Evolutionary conservation across 371 early-diverging fungal species (phyloP), one percentile per base, ranked within the genome.

Genomic region (Mucor circinelloides): DNA sequence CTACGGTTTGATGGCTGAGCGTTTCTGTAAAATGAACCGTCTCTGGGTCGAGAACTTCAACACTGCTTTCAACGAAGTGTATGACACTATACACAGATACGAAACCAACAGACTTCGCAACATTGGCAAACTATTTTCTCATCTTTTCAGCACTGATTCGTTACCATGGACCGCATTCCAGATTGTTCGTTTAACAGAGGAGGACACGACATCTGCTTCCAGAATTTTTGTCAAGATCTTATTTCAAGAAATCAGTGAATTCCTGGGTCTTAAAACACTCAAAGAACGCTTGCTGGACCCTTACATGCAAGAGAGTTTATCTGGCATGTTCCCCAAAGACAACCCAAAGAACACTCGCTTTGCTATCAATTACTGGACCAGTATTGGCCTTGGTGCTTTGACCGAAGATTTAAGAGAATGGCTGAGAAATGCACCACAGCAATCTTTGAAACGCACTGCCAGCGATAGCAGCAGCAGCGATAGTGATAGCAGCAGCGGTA

Each of bases 341-440:
- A 91, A 91, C 67, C 93, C 96, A 40, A 87, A 90, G 66, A 86
- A 94, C 68, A 94, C 93, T 2, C 93, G 98, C 28, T 98, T 98
- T 75, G 96, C 98, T 36, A 97, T 99, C 88, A 99, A 99, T 71
- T 99, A 95, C 75, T 99, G 94, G 78, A 98, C 97, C 0, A 91
- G 91, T 71, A 97, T 99, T 74, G 95, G 94, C 19, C 78, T 99
- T 36, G 98, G 98, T 68, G 92, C 89, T 0, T 69, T 99, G 58
- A 98, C 99, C 1, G 97, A 96, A 40, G 96, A 96, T 17, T 80
- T 98, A 66, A 91, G 99, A 71, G 95, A 95, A 67, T 88, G 89
- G 80, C 79, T 93, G 34, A 87, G 87, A 72, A 87, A 80, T 31
- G 89, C 87, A 2, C 89, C 87, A 32, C 84, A 83, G 66, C 74